phyloP scores from a whole-genome alignment of 1,139 yeast genomes.

The Sugiyamaella pinicola region DNA sequence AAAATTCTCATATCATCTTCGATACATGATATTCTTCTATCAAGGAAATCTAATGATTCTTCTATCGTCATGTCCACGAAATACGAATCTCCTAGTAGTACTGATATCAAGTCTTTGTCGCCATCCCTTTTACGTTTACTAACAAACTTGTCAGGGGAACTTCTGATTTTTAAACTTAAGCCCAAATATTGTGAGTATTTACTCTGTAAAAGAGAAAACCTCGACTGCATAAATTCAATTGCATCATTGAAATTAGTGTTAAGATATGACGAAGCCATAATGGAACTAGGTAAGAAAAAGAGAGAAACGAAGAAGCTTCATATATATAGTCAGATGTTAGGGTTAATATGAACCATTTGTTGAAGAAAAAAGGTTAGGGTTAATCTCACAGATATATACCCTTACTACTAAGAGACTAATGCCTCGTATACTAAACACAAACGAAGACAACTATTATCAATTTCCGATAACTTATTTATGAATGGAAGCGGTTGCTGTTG shows the following conservation, averaged over 20 bases:
- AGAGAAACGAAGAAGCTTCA: too few relatives aligned
- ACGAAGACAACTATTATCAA: too few relatives aligned
- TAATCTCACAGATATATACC: too few relatives aligned
- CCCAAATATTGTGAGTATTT: slow-evolving; percentile 15
- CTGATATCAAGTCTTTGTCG: slow-evolving; percentile 41
- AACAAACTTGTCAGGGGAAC: slow-evolving; percentile 5
- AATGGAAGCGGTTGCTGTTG: too few relatives aligned
- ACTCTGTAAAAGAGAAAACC: slow-evolving; percentile 10
- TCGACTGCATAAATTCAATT: slow-evolving; percentile 12
- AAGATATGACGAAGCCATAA: slow-evolving; percentile 6
- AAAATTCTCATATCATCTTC: slow-evolving; percentile 47
- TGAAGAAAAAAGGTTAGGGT: too few relatives aligned
- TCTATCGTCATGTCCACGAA: slow-evolving; percentile 51
- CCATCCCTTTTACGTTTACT: background rate
- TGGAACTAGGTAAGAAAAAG: too few relatives aligned
- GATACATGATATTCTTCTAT: slow-evolving; percentile 46
- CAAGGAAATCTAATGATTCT: slow-evolving; percentile 53
- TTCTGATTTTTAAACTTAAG: slow-evolving; percentile 5
- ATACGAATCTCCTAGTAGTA: slow-evolving; percentile 62
- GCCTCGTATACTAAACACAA: too few relatives aligned
- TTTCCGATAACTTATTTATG: too few relatives aligned
- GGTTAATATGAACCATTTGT: too few relatives aligned
- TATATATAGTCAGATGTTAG: too few relatives aligned
- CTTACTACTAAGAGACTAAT: too few relatives aligned
- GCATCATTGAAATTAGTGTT: slow-evolving; percentile 5